phyloP scores from a whole-genome alignment of 495 filamentous ascomycete species.

The Cercophora sp. region DNA sequence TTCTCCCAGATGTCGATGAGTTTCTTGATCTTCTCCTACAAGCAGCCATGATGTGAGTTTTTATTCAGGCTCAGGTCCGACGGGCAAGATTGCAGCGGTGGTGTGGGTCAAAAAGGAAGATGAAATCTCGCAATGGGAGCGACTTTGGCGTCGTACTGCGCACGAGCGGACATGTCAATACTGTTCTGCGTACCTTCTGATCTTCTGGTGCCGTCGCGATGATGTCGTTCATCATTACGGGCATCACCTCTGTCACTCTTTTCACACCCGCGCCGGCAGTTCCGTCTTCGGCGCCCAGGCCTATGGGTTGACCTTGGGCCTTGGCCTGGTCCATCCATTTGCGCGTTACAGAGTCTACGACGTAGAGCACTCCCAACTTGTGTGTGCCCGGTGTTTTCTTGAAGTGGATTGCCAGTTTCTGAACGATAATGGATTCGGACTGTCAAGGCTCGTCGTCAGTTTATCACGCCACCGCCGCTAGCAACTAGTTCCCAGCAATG shows the following conservation, averaged over 20 bases:
- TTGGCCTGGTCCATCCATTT: conserved; percentile 97
- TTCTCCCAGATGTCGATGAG: conserved; percentile 98
- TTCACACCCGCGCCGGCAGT: conserved; percentile 93
- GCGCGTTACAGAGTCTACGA: conserved; percentile 99
- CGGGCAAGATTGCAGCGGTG: not conserved
- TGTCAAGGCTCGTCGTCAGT: conserved; percentile 43
- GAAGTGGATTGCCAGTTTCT: conserved; percentile 95
- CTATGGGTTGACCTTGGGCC: conserved; percentile 73
- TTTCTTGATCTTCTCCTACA: conserved; percentile 94
- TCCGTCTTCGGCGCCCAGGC: conserved; percentile 73
- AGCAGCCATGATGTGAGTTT: conserved; percentile 36
- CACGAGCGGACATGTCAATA: not conserved
- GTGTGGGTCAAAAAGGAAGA: no score
- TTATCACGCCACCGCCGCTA: conserved; percentile 5
- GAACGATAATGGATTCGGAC: conserved; percentile 93
- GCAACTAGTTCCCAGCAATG: not conserved
- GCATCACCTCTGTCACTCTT: conserved; percentile 92
- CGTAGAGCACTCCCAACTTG: conserved; percentile 98
- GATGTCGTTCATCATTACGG: conserved; percentile 93
- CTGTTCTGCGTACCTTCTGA: conserved; percentile 85
- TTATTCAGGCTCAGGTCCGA: no score
- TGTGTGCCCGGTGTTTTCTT: conserved; percentile 91
- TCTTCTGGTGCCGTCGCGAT: conserved; percentile 82
- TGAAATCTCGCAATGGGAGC: no score
- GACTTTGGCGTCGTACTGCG: no score